Evolutionary conservation across 345 rosid genomes (phyloP).

Genomic region (Linum lewisii): DNA sequence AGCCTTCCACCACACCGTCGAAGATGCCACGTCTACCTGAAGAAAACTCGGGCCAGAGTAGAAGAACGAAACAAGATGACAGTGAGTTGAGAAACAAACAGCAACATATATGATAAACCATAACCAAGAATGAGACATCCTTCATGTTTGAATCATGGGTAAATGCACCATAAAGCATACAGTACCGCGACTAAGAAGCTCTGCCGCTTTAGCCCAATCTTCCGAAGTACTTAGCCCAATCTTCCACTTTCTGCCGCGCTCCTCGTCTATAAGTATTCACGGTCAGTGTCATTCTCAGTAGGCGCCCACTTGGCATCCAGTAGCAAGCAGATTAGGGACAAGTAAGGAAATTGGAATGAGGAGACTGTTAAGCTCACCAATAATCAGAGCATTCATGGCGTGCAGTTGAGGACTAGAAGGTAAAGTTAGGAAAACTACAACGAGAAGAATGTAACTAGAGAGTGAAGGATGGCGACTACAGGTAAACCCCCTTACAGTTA

Average conservation of each 20-base stretch:
- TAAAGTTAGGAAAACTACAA: too few relatives aligned
- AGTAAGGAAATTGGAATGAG: background rate
- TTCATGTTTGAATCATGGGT: too few relatives aligned
- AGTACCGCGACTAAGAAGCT: slow-evolving; percentile 55
- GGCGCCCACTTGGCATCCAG: slow-evolving; percentile 45
- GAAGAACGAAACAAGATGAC: slow-evolving; percentile 7
- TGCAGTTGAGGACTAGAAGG: background rate
- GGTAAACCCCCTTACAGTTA: too few relatives aligned
- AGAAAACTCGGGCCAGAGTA: slow-evolving; percentile 8
- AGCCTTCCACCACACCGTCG: slow-evolving; percentile 75
- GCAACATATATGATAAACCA: too few relatives aligned
- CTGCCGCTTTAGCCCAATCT: slow-evolving; percentile 57
- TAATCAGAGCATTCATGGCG: slow-evolving; percentile 47
- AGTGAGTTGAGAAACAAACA: too few relatives aligned
- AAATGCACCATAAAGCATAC: too few relatives aligned
- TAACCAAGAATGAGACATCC: too few relatives aligned
- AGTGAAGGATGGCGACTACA: too few relatives aligned
- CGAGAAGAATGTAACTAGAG: too few relatives aligned
- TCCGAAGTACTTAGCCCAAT: slow-evolving; percentile 55
- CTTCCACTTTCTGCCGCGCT: too few relatives aligned
- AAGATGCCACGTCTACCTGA: slow-evolving; percentile 80
- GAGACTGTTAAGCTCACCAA: slow-evolving; percentile 28
- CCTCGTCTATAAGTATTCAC: slow-evolving; percentile 61
- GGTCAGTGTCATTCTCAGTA: slow-evolving; percentile 40
- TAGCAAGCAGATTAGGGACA: background rate